Evolutionary conservation across 2,329 filamentous ascomycete species (phyloP).

Genomic region (Penicillium olsonii): DNA sequence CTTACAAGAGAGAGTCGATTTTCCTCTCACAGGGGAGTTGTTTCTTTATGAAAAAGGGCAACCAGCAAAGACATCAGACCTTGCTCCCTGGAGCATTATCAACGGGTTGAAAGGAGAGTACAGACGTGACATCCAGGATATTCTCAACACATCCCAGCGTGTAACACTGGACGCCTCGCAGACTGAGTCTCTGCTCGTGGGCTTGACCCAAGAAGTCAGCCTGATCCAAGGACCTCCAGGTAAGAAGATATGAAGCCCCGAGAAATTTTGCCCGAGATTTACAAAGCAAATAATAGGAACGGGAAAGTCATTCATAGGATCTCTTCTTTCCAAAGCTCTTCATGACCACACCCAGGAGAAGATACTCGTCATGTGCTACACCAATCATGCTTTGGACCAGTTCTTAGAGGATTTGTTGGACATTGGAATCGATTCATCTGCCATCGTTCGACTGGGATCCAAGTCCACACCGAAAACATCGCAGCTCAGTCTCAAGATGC

Average conservation of each 20-base stretch:
- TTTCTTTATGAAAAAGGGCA: slow-evolving; percentile 39
- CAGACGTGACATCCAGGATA: slow-evolving; percentile 31
- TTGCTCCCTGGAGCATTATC: slow-evolving; percentile 16
- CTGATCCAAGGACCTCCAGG: slow-evolving; percentile 74
- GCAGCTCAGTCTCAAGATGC: slow-evolving; percentile 49
- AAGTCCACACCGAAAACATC: slow-evolving; percentile 57
- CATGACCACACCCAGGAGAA: slow-evolving; percentile 51
- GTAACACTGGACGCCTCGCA: slow-evolving; percentile 58
- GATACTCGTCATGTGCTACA: slow-evolving; percentile 68
- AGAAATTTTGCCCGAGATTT: background rate
- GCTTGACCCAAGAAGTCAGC: slow-evolving; percentile 56
- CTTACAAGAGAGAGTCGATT: slow-evolving; percentile 56
- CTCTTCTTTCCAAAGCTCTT: slow-evolving; percentile 60
- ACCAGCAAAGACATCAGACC: slow-evolving; percentile 4
- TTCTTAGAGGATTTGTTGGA: slow-evolving; percentile 65
- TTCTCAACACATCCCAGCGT: slow-evolving; percentile 31
- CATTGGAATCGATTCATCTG: slow-evolving; percentile 53
- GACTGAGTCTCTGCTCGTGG: slow-evolving; percentile 55
- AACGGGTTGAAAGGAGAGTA: slow-evolving; percentile 15
- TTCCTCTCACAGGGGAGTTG: slow-evolving; percentile 59
- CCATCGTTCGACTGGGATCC: slow-evolving; percentile 65
- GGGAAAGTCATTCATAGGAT: slow-evolving; percentile 74
- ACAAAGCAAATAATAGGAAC: slow-evolving; percentile 54
- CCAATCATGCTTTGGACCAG: slow-evolving; percentile 71
- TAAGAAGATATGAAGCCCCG: slow-evolving; percentile 31